Conservation (phyloP, 306 rosid genomes). For the Gastrolobium villosum region DNA sequence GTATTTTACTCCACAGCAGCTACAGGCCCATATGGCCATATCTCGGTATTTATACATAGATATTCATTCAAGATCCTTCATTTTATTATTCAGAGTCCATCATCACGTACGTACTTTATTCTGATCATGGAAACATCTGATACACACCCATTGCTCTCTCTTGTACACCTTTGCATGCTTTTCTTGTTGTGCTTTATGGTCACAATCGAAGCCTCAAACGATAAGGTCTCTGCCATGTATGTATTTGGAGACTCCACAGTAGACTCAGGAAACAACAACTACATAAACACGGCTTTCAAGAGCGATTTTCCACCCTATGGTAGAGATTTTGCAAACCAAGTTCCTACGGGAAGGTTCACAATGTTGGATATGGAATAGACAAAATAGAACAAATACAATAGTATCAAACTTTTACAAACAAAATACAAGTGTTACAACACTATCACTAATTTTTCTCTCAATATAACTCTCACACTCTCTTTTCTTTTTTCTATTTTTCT, state of each 20-base stretch:
- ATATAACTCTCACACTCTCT: no score
- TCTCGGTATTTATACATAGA: not conserved
- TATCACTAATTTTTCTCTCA: no score
- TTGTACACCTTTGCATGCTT: constrained; percentile 23
- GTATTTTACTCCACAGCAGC: not conserved
- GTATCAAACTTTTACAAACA: no score
- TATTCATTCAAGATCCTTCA: constrained; percentile 15
- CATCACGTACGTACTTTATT: not conserved
- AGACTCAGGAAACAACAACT: constrained; percentile 87
- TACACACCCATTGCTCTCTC: constrained; percentile 3
- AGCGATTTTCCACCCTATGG: constrained; percentile 80
- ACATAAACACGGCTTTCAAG: constrained; percentile 50
- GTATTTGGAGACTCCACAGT: constrained; percentile 92
- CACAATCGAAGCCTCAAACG: constrained; percentile 44
- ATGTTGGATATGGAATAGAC: no score
- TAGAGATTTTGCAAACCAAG: constrained; percentile 53
- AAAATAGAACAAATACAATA: no score
- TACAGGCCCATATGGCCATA: not conserved
- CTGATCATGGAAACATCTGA: constrained; percentile 43
- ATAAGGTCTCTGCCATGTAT: constrained; percentile 55
- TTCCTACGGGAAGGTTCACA: constrained; percentile 81
- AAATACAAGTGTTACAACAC: no score
- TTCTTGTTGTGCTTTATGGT: constrained; percentile 24
- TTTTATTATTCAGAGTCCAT: not conserved
- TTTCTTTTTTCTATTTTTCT: no score